Evolutionary conservation across 805 yeast species (phyloP), one percentile per base, ranked within the genome.

Genomic region (Zygoascus ofunaensis): DNA sequence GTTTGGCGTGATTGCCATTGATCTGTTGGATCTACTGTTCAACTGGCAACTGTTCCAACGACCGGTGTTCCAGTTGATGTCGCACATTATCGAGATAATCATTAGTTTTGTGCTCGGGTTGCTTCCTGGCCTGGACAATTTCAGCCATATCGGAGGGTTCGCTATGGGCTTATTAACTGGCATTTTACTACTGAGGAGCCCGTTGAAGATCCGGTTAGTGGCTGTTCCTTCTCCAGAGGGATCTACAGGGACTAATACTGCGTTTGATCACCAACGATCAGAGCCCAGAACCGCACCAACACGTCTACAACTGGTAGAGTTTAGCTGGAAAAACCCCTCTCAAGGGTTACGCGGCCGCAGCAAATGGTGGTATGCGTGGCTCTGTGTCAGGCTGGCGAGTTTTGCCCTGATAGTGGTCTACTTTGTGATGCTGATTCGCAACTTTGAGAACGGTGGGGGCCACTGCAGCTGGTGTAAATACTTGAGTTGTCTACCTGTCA

Each of bases 121-220:
- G 17, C 61, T 82, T 14, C 89, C 89, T 0, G 89, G 89, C 0
- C 57, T 82, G 43, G 89, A 82, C 59, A 82, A 82, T 57, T 82
- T 82, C 55, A 71, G 82, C 36, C 87, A 82, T 58, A 73, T 82
- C 52, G 89, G 89, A 8, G 89, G 89, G 4, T 79, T 81, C 61
- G 72, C 77, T 20, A 63, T 76, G 61, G 89, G 89, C 0, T 33
- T 77, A 0, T 56, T 76, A 22, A 51, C 69, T 28, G 76, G 81
- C 1, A 54, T 77, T 0, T 61, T 71, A 1, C 49, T 80, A 8
- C 55, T 82, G 34, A 69, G 75, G 34, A 80, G 77, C 49, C 89
- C 89, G 63, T 18, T 37, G 41, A 37, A 37, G 17, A 24, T 37
- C 5, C 41, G 41, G 21, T 33, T 37, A 3, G 50, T 33, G 36